Evolutionary conservation across 352 stramenopile genomes (phyloP).

Genomic region (Globisporangium irregulare): DNA sequence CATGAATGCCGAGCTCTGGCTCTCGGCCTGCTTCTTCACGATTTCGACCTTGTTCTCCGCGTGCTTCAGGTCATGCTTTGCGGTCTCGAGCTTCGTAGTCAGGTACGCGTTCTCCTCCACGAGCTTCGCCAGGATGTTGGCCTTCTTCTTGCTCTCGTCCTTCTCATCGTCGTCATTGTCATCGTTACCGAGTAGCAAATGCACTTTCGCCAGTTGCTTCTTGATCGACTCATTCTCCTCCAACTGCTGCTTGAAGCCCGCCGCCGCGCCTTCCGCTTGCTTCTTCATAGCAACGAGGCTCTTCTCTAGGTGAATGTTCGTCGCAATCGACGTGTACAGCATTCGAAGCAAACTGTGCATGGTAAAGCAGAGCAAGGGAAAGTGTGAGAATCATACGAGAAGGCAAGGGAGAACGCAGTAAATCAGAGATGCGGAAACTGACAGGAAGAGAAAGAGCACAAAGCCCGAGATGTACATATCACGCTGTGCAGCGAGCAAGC

Average conservation of each 20-base stretch:
- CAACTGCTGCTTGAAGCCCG: constrained; percentile 64
- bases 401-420: neutral
- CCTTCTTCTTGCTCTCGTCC: constrained; percentile 28
- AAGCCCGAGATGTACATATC: constrained; percentile 89
- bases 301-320: constrained; percentile 71
- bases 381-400: neutral
- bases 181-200: constrained; percentile 33
- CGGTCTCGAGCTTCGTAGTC: constrained; percentile 33
- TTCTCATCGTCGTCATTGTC: constrained; percentile 23
- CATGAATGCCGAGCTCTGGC: constrained; percentile 76
- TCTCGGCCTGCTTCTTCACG: constrained; percentile 78
- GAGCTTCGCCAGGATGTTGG: constrained; percentile 46
- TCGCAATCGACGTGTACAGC: constrained; percentile 68
- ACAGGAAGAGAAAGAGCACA: constrained; percentile 79
- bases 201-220: constrained; percentile 67
- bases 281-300: constrained; percentile 72
- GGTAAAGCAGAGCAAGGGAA: neutral
- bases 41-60: constrained; percentile 43
- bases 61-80: constrained; percentile 38
- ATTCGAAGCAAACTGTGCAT: constrained; percentile 50
- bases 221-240: constrained; percentile 68
- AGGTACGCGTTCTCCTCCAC: constrained; percentile 64
- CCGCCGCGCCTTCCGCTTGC: constrained; percentile 62
- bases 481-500: constrained; percentile 67
- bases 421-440: constrained; percentile 7